A percentile compares a stretch with the other conserved stretches of the same genome.
These are phyloP conservation scores for Parastagonospora avenae DNA, from an alignment of 2,329 filamentous ascomycete genomes.

Conservation along the genomic window DNA sequence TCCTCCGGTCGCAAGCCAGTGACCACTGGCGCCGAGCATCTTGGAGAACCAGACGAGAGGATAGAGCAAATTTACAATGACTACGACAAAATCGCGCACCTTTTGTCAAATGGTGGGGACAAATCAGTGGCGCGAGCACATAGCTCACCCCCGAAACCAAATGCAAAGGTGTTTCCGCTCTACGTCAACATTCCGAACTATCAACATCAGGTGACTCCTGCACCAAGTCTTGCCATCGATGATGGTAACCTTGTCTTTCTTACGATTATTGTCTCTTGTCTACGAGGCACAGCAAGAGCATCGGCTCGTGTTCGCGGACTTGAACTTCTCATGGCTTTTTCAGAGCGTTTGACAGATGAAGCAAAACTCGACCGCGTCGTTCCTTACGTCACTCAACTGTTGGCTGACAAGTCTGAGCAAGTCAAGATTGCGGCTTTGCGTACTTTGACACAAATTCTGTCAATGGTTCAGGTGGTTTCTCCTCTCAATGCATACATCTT, in stretches of 20 bases:
- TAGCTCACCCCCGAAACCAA: constrained; percentile 41
- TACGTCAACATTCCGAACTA: constrained; percentile 86
- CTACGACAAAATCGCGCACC: constrained; percentile 97
- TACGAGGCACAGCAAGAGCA: constrained; percentile 86
- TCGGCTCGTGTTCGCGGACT: constrained; percentile 88
- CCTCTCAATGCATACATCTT: constrained; percentile 71
- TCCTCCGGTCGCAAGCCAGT: constrained; percentile 77
- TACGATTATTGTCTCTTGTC: constrained; percentile 82
- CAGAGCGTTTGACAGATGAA: constrained; percentile 90
- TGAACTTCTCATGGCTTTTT: constrained; percentile 88
- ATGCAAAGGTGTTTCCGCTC: constrained; percentile 73
- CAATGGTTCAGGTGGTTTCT: constrained; percentile 86
- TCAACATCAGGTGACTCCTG: constrained; percentile 69
- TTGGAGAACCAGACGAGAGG: constrained; percentile 87
- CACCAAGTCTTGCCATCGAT: constrained; percentile 69
- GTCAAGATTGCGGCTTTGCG: constrained; percentile 86
- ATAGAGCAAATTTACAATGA: constrained; percentile 93
- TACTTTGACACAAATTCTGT: constrained; percentile 81
- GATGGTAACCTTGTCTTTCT: constrained; percentile 94
- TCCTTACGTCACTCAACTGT: constrained; percentile 82
- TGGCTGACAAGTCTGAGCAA: constrained; percentile 81
- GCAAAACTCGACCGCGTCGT: constrained; percentile 92
- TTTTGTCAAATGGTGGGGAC: constrained; percentile 75
- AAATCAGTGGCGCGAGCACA: constrained; percentile 44
- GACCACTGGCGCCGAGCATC: constrained; percentile 70